Evolutionary conservation across 495 filamentous ascomycete species (phyloP), one percentile per base, ranked within the genome.

Genomic region (Schizothecium vesticola): DNA sequence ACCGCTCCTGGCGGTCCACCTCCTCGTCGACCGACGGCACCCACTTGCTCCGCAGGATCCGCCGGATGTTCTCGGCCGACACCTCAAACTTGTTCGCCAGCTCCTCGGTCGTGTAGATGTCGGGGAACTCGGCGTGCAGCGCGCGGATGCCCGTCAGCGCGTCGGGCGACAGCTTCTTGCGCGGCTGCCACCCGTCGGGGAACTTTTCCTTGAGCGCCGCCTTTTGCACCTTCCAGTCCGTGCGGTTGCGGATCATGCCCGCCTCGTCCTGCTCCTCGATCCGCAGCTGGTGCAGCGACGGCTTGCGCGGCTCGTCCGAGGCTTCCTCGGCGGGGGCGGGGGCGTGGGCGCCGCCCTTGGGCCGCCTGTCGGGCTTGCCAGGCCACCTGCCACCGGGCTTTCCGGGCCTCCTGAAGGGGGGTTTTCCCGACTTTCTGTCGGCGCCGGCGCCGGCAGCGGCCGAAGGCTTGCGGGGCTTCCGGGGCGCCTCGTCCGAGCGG

Each of bases 11-110:
- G 61, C 92, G 85, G 7, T 87, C 80, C 12, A 76, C 63, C 68
- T 84, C 82, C 72, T 93, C 89, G 11, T 88, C 85, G 10, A 85
- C 80, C 12, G 78, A 84, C 1, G 93, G 90, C 67, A 75, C 80
- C 95, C 95, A 98, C 68, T 90, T 94, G 75, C 87, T 89, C 76
- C 86, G 92, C 72, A 99, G 77, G 31, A 99, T 95, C 23, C 95
- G 82, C 11, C 93, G 86, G 64, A 98, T 92, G 7, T 88, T 91
- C 71, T 99, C 95, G 1, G 91, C 85, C 1, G 92, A 94, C 6
- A 97, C 83, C 77, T 92, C 81, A 80, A 98, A 99, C 66, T 93
- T 84, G 0, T 89, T 72, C 0, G 95, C 86, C 6, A 99, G 87
- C 43, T 88, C 86, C 11, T 83, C 73, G 1, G 92, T 96, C 22